These are phyloP conservation scores for Boletus reticuloceps DNA, from an alignment of 768 basidiomycete genomes.

Conservation along the genomic window DNA sequence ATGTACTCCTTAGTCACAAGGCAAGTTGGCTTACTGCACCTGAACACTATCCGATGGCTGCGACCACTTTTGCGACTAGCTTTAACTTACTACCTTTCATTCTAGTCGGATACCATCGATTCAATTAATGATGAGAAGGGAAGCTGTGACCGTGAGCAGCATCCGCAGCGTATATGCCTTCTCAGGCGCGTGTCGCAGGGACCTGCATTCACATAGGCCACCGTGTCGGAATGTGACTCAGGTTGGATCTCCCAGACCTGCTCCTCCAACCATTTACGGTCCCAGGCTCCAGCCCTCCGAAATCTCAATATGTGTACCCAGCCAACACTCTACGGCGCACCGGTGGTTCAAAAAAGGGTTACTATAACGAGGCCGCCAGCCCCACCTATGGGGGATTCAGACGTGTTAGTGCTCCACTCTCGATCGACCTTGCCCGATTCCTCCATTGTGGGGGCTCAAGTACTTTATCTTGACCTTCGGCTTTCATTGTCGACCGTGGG, in stretches of 20 bases:
- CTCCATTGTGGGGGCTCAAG: neutral
- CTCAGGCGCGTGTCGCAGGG: neutral
- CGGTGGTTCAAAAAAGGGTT: constrained; percentile 2
- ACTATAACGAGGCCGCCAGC: constrained; percentile 10
- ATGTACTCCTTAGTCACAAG: too few species aligned
- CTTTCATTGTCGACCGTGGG: constrained; percentile 1
- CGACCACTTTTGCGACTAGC: too few species aligned
- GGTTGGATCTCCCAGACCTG: too few species aligned
- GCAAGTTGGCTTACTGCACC: too few species aligned
- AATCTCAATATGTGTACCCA: too few species aligned
- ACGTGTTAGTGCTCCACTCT: constrained; percentile 19
- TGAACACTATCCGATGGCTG: too few species aligned
- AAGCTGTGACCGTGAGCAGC: neutral
- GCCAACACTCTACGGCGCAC: neutral
- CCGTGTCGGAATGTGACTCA: too few species aligned
- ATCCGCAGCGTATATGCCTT: neutral
- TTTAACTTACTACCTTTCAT: too few species aligned
- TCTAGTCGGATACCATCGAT: too few species aligned
- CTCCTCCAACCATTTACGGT: too few species aligned
- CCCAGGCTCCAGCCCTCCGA: too few species aligned
- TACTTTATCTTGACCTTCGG: constrained; percentile 21
- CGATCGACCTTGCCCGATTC: neutral
- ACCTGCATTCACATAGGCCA: neutral
- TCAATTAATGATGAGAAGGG: too few species aligned
- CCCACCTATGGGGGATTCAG: constrained; percentile 16